Evolutionary conservation across 805 yeast genomes (phyloP).

Genomic region (Lipomyces starkeyi): DNA sequence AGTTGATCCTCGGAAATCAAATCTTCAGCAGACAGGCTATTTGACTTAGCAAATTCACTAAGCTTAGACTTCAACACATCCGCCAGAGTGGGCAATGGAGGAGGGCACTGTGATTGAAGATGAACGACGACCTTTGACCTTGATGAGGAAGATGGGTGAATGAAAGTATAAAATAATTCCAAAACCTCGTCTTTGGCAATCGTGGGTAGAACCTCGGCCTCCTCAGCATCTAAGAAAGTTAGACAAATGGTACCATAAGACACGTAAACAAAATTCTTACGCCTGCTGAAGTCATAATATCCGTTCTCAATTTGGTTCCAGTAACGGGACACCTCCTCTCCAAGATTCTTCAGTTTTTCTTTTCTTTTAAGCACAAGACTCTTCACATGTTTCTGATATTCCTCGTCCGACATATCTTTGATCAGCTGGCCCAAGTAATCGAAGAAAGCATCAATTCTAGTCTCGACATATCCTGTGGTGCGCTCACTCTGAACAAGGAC

Average conservation of each 20-base stretch:
- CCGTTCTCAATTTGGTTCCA: slow-evolving; percentile 76
- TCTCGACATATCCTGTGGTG: slow-evolving; percentile 72
- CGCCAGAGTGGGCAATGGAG: slow-evolving; percentile 28
- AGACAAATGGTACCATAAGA: neutral
- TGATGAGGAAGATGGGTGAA: slow-evolving; percentile 49
- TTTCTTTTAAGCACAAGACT: slow-evolving; percentile 70
- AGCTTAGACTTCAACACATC: slow-evolving; percentile 17
- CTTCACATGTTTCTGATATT: slow-evolving; percentile 69
- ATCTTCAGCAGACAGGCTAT: slow-evolving; percentile 23
- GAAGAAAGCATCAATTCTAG: slow-evolving; percentile 74
- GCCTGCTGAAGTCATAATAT: slow-evolving; percentile 68
- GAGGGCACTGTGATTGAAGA: slow-evolving; percentile 60
- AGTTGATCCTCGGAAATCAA: neutral
- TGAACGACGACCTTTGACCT: slow-evolving; percentile 62
- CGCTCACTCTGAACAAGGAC: slow-evolving; percentile 85
- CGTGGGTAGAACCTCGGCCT: slow-evolving; percentile 60
- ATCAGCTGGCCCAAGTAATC: slow-evolving; percentile 54
- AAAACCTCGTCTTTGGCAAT: slow-evolving; percentile 64
- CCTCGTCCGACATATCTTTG: slow-evolving; percentile 61
- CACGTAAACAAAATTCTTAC: slow-evolving; percentile 14
- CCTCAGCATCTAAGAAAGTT: slow-evolving; percentile 50
- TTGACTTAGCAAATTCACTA: slow-evolving; percentile 25
- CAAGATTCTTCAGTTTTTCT: slow-evolving; percentile 76
- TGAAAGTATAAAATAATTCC: slow-evolving; percentile 57
- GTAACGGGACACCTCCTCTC: slow-evolving; percentile 72